Evolutionary conservation across 352 stramenopile species (phyloP).

Genomic region (Pythium brachiatum): DNA sequence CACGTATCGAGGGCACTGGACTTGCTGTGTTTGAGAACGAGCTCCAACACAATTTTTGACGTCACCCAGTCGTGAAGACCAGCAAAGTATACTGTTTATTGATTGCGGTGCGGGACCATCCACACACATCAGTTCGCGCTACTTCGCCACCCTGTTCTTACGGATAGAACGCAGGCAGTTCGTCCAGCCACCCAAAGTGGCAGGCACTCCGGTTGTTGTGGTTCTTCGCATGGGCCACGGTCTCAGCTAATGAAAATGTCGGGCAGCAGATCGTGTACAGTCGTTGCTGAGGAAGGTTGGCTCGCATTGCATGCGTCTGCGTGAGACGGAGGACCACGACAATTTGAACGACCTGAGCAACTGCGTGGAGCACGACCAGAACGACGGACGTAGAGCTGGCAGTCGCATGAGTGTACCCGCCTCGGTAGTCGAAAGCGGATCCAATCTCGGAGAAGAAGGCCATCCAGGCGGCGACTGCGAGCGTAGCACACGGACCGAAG

Average conservation of each 20-base stretch:
- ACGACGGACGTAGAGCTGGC: not conserved
- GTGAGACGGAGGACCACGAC: not conserved
- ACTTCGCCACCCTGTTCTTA: no score
- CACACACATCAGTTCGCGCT: no score
- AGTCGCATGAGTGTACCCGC: not conserved
- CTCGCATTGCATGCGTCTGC: not conserved
- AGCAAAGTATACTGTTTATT: no score
- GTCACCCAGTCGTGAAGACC: no score
- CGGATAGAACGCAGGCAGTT: not conserved
- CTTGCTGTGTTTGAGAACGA: no score
- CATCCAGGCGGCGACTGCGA: not conserved
- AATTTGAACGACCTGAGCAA: not conserved
- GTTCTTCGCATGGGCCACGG: not conserved
- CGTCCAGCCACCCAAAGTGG: not conserved
- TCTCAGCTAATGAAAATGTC: not conserved
- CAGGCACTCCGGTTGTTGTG: not conserved
- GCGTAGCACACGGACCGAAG: conserved; percentile 3
- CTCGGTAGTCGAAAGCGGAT: not conserved
- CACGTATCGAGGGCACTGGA: no score
- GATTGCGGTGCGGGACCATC: no score
- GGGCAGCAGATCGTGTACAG: not conserved
- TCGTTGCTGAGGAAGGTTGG: not conserved
- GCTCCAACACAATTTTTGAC: no score
- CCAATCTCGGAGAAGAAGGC: not conserved
- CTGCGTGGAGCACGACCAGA: not conserved